A percentile compares a stretch with the other conserved stretches of the same genome.
Conservation (phyloP, 2,329 filamentous ascomycete genomes). For the Aspergillus sp. region DNA sequence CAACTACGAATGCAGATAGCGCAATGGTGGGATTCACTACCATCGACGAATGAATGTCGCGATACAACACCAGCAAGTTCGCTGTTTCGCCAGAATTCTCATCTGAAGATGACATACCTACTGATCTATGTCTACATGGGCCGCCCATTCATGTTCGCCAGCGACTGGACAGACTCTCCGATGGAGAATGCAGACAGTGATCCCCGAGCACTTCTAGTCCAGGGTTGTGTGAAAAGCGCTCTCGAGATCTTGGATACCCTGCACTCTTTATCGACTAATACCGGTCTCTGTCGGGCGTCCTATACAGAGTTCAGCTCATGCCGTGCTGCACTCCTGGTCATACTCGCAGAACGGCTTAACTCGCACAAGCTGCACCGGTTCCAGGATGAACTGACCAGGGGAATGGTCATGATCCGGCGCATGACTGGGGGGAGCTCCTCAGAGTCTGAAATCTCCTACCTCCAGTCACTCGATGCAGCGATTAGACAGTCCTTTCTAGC, state of each 20-base stretch:
- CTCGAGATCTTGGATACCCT: background rate
- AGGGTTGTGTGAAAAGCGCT: background rate
- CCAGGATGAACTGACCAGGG: background rate
- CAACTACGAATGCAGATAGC: background rate
- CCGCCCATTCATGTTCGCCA: background rate
- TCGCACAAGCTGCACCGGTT: background rate
- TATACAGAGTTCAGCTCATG: slow-evolving; percentile 2
- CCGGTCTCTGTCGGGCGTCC: background rate
- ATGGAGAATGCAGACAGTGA: background rate
- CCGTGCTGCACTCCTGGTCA: background rate
- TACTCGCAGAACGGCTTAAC: background rate
- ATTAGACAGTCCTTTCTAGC: background rate
- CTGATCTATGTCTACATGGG: background rate
- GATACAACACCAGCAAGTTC: background rate
- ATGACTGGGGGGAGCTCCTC: background rate
- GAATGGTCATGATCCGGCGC: background rate
- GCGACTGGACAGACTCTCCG: too few relatives aligned
- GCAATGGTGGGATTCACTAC: background rate
- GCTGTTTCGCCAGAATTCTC: background rate
- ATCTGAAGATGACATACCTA: background rate
- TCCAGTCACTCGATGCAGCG: background rate
- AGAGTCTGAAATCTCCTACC: background rate
- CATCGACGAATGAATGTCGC: background rate
- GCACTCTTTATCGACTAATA: background rate
- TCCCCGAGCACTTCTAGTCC: background rate